phyloP scores from a whole-genome alignment of 768 basidiomycete species.

The Ramaria rubella region DNA sequence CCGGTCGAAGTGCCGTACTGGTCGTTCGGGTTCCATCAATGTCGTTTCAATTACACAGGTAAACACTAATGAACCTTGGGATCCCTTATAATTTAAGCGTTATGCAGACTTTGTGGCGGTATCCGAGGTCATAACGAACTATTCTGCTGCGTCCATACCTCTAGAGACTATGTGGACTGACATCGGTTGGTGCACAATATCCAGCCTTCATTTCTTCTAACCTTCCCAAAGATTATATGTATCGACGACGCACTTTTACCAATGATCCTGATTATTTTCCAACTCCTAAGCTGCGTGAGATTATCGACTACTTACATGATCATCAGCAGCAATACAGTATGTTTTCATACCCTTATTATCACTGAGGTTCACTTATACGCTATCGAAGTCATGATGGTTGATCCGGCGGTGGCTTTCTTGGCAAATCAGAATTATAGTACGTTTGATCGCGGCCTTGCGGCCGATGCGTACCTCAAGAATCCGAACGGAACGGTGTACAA shows the following conservation, averaged over 20 bases:
- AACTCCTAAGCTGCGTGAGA: slow-evolving; percentile 41
- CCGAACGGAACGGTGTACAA: slow-evolving; percentile 65
- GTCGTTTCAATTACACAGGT: slow-evolving; percentile 6
- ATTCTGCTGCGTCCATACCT: slow-evolving; percentile 50
- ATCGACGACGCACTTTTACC: slow-evolving; percentile 54
- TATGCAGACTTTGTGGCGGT: slow-evolving; percentile 39
- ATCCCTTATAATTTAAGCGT: slow-evolving; percentile 49
- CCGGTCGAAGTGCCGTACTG: slow-evolving; percentile 69
- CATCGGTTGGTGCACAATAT: slow-evolving; percentile 39
- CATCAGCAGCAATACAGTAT: slow-evolving; percentile 46
- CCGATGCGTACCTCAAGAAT: slow-evolving; percentile 63
- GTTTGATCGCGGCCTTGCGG: slow-evolving; percentile 45
- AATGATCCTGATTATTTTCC: slow-evolving; percentile 60
- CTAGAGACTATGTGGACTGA: slow-evolving; percentile 79
- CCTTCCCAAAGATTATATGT: slow-evolving; percentile 67
- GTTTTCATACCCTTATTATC: slow-evolving; percentile 14
- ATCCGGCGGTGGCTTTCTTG: slow-evolving; percentile 56
- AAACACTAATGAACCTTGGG: background rate
- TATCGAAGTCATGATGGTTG: slow-evolving; percentile 59
- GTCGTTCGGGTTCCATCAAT: slow-evolving; percentile 75
- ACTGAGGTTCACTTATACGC: background rate
- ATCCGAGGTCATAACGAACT: slow-evolving; percentile 46
- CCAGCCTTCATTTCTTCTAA: slow-evolving; percentile 35
- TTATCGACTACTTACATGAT: slow-evolving; percentile 52
- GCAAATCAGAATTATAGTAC: slow-evolving; percentile 43